Conservation (phyloP, 1,139 yeast genomes). For the Suhomyces guaymorum region DNA sequence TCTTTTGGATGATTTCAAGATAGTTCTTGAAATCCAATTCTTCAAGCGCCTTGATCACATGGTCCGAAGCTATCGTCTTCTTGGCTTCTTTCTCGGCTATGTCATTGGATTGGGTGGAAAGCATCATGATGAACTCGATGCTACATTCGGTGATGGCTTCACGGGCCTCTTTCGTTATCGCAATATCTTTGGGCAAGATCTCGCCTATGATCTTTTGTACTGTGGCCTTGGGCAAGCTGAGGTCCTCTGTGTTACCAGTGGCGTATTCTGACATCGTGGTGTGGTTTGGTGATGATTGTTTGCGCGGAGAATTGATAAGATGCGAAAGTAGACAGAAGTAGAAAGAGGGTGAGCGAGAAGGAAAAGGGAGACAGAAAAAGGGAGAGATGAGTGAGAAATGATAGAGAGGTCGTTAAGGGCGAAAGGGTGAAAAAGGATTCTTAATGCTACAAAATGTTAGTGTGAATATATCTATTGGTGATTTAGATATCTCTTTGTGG, state of each 20-base stretch:
- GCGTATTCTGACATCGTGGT: constrained; percentile 45
- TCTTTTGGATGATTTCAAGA: constrained; percentile 78
- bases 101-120: constrained; percentile 91
- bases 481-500: too few relatives aligned
- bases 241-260: constrained; percentile 41
- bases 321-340: too few relatives aligned
- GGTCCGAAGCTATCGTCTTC: constrained; percentile 96
- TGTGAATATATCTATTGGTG: too few relatives aligned
- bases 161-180: constrained; percentile 90
- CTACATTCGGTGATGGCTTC: constrained; percentile 96
- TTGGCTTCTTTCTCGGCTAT: constrained; percentile 96
- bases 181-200: constrained; percentile 80
- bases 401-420: too few relatives aligned
- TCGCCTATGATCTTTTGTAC: constrained; percentile 94
- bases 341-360: too few relatives aligned
- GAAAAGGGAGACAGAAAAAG: too few relatives aligned
- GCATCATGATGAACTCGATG: constrained; percentile 91
- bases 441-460: too few relatives aligned
- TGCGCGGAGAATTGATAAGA: not conserved
- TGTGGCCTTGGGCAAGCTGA: constrained; percentile 68
- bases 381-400: too few relatives aligned
- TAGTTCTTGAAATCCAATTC: constrained; percentile 88
- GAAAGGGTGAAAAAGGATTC: too few relatives aligned
- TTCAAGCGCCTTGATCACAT: constrained; percentile 85
- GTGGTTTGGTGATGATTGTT: constrained; percentile 3